These are phyloP conservation scores for Tolypocladium tropicale DNA, from an alignment of 2,329 filamentous ascomycete genomes.

Conservation along the genomic window DNA sequence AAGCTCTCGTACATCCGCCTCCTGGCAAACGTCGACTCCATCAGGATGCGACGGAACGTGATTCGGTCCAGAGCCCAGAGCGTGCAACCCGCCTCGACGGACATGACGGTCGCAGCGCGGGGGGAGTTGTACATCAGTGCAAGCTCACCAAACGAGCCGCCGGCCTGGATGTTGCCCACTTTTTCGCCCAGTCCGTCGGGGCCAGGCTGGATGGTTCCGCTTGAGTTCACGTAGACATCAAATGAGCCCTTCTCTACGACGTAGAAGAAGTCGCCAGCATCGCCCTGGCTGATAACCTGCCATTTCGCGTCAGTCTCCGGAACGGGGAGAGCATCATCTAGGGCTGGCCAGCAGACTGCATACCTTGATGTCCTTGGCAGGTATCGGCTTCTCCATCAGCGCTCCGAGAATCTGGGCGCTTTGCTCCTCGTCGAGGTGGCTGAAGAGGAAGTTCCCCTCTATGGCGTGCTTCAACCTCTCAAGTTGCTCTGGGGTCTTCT, in stretches of 20 bases:
- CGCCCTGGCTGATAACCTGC: conserved; percentile 89
- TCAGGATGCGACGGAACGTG: conserved; percentile 94
- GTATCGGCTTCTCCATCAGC: conserved; percentile 88
- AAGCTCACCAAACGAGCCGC: conserved; percentile 91
- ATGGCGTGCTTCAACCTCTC: conserved; percentile 72
- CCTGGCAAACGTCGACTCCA: conserved; percentile 95
- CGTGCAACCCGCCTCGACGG: conserved; percentile 64
- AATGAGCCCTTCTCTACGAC: conserved; percentile 87
- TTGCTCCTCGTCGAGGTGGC: conserved; percentile 89
- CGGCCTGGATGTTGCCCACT: conserved; percentile 72
- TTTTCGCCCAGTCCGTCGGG: conserved; percentile 72
- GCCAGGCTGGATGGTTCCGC: conserved; percentile 69
- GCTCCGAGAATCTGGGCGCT: conserved; percentile 79
- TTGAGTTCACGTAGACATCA: conserved; percentile 78
- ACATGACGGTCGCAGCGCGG: conserved; percentile 86
- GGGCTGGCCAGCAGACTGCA: conserved; percentile 4
- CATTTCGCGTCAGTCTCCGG: conserved; percentile 11
- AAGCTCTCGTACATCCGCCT: conserved; percentile 96
- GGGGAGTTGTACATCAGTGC: conserved; percentile 98
- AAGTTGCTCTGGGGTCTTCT: conserved; percentile 75
- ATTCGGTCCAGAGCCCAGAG: conserved; percentile 93
- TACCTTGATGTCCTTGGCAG: conserved; percentile 73
- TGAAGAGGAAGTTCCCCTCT: conserved; percentile 85
- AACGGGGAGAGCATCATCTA: neutral
- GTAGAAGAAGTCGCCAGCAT: conserved; percentile 96